phyloP scores from a whole-genome alignment of 345 rosid genomes.

The Aurinia saxatilis region DNA sequence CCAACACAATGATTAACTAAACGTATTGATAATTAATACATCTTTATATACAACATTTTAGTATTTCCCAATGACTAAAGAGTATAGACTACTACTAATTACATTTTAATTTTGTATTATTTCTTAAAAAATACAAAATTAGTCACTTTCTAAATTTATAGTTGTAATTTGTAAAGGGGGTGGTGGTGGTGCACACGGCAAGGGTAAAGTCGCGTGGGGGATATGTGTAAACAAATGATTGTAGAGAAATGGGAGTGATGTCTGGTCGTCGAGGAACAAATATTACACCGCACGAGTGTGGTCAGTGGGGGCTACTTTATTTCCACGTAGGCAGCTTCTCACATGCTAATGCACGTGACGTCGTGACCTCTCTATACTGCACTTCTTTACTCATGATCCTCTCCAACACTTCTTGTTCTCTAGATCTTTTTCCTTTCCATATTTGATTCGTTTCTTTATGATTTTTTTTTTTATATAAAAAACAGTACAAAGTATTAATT shows the following conservation, averaged over 20 bases:
- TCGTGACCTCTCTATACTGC: neutral
- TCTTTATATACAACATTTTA: no score
- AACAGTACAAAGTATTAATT: no score
- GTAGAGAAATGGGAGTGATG: constrained; percentile 23
- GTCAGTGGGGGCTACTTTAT: constrained; percentile 8
- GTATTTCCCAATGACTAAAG: no score
- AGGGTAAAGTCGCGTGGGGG: constrained; percentile 15
- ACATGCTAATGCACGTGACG: constrained; percentile 34
- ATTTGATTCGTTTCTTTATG: neutral
- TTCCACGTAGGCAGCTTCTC: constrained; percentile 15
- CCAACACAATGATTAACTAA: no score
- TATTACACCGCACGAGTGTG: constrained; percentile 33
- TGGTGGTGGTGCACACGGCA: constrained; percentile 10
- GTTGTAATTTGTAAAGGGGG: no score
- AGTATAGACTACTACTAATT: no score
- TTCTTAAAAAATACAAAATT: no score
- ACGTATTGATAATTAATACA: no score
- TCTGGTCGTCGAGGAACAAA: constrained; percentile 26
- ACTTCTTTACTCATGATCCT: neutral
- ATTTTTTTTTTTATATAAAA: no score
- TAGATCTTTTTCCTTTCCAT: neutral
- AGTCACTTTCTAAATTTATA: no score
- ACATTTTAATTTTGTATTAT: no score
- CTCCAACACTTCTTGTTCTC: constrained; percentile 15
- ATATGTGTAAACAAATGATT: constrained; percentile 21